Base-by-base conservation (phyloP, 352 stramenopile genomes). In the Phytopythium cucurbitacearum region DNA sequence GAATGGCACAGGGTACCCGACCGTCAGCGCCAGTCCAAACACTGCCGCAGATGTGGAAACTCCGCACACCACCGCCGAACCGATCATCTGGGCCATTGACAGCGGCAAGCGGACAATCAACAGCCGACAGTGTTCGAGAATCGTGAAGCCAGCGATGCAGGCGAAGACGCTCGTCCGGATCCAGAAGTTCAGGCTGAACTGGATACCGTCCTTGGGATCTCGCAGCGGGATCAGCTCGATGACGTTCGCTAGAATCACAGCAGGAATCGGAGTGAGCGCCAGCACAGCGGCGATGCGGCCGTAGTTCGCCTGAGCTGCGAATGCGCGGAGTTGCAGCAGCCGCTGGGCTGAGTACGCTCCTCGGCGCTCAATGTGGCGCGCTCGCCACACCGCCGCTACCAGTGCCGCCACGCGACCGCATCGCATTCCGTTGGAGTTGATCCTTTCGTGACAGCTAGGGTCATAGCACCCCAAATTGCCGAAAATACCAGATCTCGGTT, bases 1-100 rank as follows among this genome's bases (percentile, higher is more conserved):
- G 44, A 73, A 70, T 21, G 65, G 65, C 6, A 73, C 13, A 10
- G 65, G 65, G 37, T 59, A 73, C 7, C 53, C 65, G n/a, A 70
- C 53, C 33, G 36, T 36, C 3, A 21, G 36, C 3, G 61, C 46
- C 5, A 70, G 35, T 5, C 34, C 34, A 11, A 60, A 59, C 28
- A 51, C 48, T 10, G 35, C 45, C 5, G 36, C 36, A 0, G 49
- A 40, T 6, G 57, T 56, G 16, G 48, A 47, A 39, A 47, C 50
- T 0, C 45, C 56, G 7, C 16, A 48, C 7, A 67, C 7, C 10
- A 67, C 4, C 15, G 51, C 57, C 8, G 59, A 64, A 4, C 40
- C 51, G 5, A 52, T 28, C 4, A 67, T 40, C 8, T 51, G 46
- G 1, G 3, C 1, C 0, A 48, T 35, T 0, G 47, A 32, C 47